Percentiles rank a stretch among this genome's conserved stretches.
phyloP scores from a whole-genome alignment of 495 filamentous ascomycete genomes.

The Recurvomyces mirabilis region DNA sequence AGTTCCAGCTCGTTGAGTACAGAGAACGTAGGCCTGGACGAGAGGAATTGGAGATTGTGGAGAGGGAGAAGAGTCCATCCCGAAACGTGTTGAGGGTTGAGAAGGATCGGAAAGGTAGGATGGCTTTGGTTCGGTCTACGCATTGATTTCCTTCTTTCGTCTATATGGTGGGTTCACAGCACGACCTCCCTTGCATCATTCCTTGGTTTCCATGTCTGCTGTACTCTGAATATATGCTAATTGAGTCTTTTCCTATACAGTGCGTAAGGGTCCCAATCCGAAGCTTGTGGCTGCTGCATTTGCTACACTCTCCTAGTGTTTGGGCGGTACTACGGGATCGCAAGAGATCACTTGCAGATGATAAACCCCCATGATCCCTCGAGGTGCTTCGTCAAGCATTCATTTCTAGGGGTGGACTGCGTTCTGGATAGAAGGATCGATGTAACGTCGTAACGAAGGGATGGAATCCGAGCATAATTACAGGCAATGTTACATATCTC shows the following conservation, averaged over 20 bases:
- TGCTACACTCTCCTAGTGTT: conserved; percentile 3
- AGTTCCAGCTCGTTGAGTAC: conserved; percentile 27
- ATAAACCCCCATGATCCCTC: too few relatives aligned
- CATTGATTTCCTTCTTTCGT: conserved; percentile 34
- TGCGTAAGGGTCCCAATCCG: background rate
- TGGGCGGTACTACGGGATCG: too few relatives aligned
- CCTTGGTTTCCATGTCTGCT: background rate
- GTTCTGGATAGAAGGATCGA: too few relatives aligned
- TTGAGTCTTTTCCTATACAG: background rate
- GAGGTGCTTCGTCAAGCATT: too few relatives aligned
- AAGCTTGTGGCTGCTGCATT: conserved; percentile 9
- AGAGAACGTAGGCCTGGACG: conserved; percentile 1
- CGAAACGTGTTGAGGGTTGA: conserved; percentile 51
- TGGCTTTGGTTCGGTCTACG: conserved; percentile 48
- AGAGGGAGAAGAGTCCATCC: conserved; percentile 37
- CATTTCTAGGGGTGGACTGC: too few relatives aligned
- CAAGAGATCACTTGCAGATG: too few relatives aligned
- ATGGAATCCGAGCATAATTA: too few relatives aligned
- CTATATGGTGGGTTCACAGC: conserved; percentile 2
- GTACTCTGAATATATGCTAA: conserved; percentile 1
- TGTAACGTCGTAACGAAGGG: too few relatives aligned
- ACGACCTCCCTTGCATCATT: too few relatives aligned
- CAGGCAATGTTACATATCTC: too few relatives aligned
- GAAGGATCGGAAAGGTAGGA: conserved; percentile 80
- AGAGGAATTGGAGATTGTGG: conserved; percentile 39